Conservation (phyloP, 441 rosid species). For the Iberis amara region DNA sequence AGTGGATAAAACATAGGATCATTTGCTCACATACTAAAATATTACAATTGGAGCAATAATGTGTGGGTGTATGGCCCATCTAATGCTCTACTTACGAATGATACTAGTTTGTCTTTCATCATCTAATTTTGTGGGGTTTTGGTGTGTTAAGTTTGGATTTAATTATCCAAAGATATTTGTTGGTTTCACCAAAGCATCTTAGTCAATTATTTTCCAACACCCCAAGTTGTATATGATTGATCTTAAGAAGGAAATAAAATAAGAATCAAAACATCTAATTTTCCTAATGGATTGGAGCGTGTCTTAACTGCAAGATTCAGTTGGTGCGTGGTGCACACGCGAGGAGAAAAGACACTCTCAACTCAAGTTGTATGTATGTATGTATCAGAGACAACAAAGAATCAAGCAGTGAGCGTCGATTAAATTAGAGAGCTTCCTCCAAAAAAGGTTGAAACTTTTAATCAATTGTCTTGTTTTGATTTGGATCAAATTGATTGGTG, state of each 20-base stretch:
- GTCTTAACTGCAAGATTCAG: too few species aligned
- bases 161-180: too few species aligned
- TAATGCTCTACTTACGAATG: neutral
- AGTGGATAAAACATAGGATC: conserved; percentile 16
- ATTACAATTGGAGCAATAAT: neutral
- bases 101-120: conserved; percentile 3
- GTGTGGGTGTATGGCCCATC: conserved; percentile 14
- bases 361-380: too few species aligned
- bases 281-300: too few species aligned
- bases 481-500: neutral
- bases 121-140: neutral
- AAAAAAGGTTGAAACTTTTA: neutral
- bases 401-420: neutral
- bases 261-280: neutral
- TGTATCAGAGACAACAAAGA: neutral
- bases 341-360: neutral
- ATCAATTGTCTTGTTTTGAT: neutral
- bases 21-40: neutral
- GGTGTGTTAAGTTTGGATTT: neutral
- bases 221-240: conserved; percentile 16
- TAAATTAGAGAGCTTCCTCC: neutral
- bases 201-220: neutral
- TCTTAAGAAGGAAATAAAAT: neutral
- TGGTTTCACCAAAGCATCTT: too few species aligned
- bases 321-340: neutral